Evolutionary conservation across 83 land plant genomes (phyloP).

Genomic region (Diphasiastrum complanatum): DNA sequence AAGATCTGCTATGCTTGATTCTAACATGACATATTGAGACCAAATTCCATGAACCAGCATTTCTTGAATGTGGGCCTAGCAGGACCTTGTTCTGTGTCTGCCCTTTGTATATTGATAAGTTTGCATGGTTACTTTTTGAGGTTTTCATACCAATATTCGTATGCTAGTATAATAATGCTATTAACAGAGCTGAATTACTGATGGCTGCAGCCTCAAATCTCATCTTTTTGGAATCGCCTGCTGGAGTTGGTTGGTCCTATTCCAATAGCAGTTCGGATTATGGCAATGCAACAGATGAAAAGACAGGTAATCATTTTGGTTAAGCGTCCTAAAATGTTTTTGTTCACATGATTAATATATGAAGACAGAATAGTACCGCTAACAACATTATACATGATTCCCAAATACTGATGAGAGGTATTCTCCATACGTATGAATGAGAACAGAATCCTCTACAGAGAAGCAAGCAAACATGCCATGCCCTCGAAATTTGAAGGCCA

Average conservation of each 20-base stretch:
- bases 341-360: background rate
- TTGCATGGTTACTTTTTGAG: background rate
- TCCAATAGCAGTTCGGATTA: constrained; percentile 24
- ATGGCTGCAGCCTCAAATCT: constrained; percentile 30
- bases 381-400: no score
- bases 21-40: background rate
- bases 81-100: background rate
- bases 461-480: no score
- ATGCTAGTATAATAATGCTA: no score
- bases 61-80: background rate
- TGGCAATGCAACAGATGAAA: constrained; percentile 16
- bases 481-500: no score
- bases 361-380: no score
- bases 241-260: constrained; percentile 32
- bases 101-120: background rate
- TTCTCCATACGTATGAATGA: no score
- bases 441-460: no score
- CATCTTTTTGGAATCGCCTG: constrained; percentile 29
- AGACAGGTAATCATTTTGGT: constrained; percentile 13
- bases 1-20: no score
- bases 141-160: no score
- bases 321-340: background rate
- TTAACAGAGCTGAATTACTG: no score
- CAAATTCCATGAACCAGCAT: no score
- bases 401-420: no score